A percentile compares a stretch with the other conserved stretches of the same genome.
These are phyloP conservation scores for Umbellularia californica DNA, from an alignment of 164 flowering plant genomes.

Conservation along the genomic window DNA sequence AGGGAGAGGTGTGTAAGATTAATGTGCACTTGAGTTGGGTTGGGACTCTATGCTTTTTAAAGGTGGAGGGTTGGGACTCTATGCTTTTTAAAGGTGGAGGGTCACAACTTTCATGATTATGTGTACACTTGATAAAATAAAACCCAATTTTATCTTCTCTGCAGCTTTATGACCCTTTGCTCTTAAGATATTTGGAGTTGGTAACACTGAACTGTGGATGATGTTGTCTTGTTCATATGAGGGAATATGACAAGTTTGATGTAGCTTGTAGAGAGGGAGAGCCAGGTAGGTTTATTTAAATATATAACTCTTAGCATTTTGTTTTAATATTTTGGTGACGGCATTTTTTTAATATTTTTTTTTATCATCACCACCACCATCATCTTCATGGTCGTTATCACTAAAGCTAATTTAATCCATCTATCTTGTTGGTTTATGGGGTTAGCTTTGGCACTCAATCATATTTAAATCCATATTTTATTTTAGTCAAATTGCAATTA, in stretches of 20 bases:
- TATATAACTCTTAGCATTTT: too few species aligned
- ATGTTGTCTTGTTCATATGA: neutral
- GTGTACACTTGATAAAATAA: too few species aligned
- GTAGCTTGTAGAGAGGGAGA: neutral
- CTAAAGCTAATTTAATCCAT: too few species aligned
- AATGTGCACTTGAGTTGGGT: neutral
- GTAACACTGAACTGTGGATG: neutral
- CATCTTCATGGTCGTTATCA: too few species aligned
- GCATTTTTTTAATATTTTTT: too few species aligned
- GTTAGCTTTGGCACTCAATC: too few species aligned
- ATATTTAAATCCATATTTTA: too few species aligned
- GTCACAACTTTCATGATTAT: neutral
- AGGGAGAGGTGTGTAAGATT: neutral
- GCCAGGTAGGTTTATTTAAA: too few species aligned
- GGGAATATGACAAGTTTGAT: neutral
- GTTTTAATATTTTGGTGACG: too few species aligned
- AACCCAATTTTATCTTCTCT: neutral
- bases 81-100: neutral
- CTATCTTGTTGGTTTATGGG: too few species aligned
- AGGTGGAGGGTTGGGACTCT: neutral
- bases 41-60: neutral
- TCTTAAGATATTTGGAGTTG: neutral
- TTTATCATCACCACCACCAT: too few species aligned
- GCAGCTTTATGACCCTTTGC: neutral
- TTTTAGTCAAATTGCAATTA: too few species aligned